Evolutionary conservation across 75 land plant species (phyloP).

Genomic region (Picea glauca): DNA sequence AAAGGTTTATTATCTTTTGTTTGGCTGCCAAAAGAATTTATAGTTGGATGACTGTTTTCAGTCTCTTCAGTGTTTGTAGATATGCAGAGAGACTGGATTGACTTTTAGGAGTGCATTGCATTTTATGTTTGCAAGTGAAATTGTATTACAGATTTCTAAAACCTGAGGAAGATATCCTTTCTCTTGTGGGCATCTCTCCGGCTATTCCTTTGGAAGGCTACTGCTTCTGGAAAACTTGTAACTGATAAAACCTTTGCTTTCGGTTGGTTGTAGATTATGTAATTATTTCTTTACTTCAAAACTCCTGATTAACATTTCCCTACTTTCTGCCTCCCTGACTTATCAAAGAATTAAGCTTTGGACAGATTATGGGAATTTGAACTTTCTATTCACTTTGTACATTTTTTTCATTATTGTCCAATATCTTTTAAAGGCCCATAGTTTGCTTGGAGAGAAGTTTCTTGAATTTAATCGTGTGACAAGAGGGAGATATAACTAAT

Average conservation of each 20-base stretch:
- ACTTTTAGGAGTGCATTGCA: background rate
- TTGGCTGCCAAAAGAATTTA: background rate
- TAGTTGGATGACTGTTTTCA: background rate
- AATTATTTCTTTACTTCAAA: background rate
- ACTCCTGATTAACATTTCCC: background rate
- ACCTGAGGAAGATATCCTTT: background rate
- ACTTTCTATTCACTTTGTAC: background rate
- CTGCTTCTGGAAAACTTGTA: too few relatives aligned
- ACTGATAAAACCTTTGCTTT: background rate
- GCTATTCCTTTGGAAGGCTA: background rate
- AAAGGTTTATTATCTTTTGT: background rate
- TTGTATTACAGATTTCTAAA: background rate
- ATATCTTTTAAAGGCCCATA: background rate
- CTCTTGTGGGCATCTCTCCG: background rate
- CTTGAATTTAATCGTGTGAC: background rate
- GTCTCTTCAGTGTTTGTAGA: background rate
- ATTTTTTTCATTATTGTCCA: background rate
- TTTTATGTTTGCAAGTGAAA: background rate
- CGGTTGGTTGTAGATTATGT: background rate
- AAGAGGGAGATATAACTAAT: background rate
- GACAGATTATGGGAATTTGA: background rate
- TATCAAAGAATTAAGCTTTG: background rate
- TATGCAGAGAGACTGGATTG: background rate
- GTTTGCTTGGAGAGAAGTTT: conserved; percentile 2
- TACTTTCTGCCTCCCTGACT: background rate